Conservation (phyloP, 257 asterid genomes). For the Lycium ferocissimum region DNA sequence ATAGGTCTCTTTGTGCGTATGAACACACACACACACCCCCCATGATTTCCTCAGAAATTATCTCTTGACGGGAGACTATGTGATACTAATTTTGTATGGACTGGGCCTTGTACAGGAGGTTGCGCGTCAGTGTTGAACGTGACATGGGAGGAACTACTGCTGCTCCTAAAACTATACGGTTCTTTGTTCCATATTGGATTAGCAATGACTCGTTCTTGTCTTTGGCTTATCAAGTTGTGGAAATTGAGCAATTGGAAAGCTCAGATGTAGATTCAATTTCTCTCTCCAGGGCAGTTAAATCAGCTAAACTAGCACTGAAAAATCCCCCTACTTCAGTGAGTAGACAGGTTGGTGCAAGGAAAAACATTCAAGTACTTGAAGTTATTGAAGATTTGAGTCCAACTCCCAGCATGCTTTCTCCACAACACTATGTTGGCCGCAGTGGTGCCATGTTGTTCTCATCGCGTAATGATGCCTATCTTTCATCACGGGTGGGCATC, state of each 20-base stretch:
- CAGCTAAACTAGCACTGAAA: slow-evolving; percentile 72
- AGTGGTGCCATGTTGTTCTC: slow-evolving; percentile 93
- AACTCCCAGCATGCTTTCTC: slow-evolving; percentile 95
- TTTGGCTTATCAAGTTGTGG: slow-evolving; percentile 90
- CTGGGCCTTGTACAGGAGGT: slow-evolving; percentile 62
- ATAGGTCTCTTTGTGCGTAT: slow-evolving; percentile 19
- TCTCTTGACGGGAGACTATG: slow-evolving; percentile 2
- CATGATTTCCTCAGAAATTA: neutral
- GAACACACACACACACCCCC: neutral
- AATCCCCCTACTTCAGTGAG: slow-evolving; percentile 64
- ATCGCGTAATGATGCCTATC: slow-evolving; percentile 84
- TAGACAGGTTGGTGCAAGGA: slow-evolving; percentile 58
- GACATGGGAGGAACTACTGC: slow-evolving; percentile 92
- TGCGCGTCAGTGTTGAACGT: slow-evolving; percentile 95
- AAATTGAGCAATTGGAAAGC: slow-evolving; percentile 80
- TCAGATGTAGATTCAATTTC: slow-evolving; percentile 65
- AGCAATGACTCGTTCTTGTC: slow-evolving; percentile 75
- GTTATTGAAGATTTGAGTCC: slow-evolving; percentile 92
- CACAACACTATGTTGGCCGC: slow-evolving; percentile 94
- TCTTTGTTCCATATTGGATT: slow-evolving; percentile 99
- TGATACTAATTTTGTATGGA: slow-evolving; percentile 11
- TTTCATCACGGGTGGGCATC: slow-evolving; percentile 93
- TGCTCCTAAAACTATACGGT: slow-evolving; percentile 91
- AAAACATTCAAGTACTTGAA: slow-evolving; percentile 86
- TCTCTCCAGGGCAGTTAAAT: slow-evolving; percentile 65